Base-by-base conservation (phyloP, 2,329 filamentous ascomycete species). In the Penicillium rolfsii region DNA sequence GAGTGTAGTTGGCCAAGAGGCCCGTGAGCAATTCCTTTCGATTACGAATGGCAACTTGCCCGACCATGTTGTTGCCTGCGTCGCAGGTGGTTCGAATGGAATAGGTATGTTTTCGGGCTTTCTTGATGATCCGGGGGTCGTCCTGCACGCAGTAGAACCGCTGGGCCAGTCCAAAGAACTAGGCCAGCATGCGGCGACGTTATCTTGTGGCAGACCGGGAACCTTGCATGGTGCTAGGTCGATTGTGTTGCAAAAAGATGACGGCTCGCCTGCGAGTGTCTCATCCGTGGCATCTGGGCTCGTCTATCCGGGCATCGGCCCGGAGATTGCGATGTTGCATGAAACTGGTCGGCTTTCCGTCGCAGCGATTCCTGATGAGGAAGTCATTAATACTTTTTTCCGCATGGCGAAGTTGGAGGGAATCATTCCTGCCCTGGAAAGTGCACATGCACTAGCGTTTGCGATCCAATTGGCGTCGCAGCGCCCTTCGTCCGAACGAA, bases 391-490 rank as follows among this genome's bases (percentile, higher is more conserved):
- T 26, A 58, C 66, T 2, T 70, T 70, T 52, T 70, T 66, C 30
- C 60, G 53, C 11, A 57, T 68, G 52, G 57, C 60, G 14, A 64
- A 66, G 28, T 57, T 60, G 1, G 69, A 71, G 30, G 60, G 57
- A 2, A 57, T 62, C 4, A 57, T 60, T 19, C 54, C 57, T 30
- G 60, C 60, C 6, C 40, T 62, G 57, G 60, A 62, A 24, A 62
- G 38, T 24, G 48, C 60, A 4, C 60, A 62, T 55, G 60, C 60
- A 3, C 35, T 96, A 69, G 95, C 85, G 68, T 91, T 91, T 26
- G 91, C 90, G 14, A 78, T 96, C 49, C 87, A 95, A 80, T 78
- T 96, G 67, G 91, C 91, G 41, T n/a, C 58, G 9, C 48, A 62
- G 54, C 59, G 60, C n/a, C 59, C 60, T 45, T 52, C 62, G 4